A percentile compares a stretch with the other conserved stretches of the same genome.
Evolutionary conservation across 2,329 filamentous ascomycete species (phyloP).

Genomic region (Diaporthe australafricana): DNA sequence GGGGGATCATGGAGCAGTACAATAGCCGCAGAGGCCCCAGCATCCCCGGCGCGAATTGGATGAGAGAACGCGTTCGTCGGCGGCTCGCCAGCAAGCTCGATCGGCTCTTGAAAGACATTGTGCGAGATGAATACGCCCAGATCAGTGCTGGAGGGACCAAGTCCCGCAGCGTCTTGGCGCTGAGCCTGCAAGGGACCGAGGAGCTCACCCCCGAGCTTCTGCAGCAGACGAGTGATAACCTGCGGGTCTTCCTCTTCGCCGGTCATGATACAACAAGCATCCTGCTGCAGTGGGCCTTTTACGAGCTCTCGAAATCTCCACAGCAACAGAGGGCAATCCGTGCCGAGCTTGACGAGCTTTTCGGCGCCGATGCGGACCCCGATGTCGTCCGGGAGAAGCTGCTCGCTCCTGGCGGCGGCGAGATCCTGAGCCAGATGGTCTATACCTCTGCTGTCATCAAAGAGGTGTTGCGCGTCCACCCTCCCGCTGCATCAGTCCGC

Average conservation of each 20-base stretch:
- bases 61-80: slow-evolving; percentile 12
- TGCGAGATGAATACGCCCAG: slow-evolving; percentile 26
- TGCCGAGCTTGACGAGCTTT: slow-evolving; percentile 50
- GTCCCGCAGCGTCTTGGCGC: slow-evolving; percentile 47
- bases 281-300: slow-evolving; percentile 51
- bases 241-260: slow-evolving; percentile 54
- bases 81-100: slow-evolving; percentile 26
- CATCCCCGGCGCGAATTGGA: slow-evolving; percentile 4
- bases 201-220: slow-evolving; percentile 45
- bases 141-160: background rate
- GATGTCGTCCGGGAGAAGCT: slow-evolving; percentile 43
- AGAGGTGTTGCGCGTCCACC: slow-evolving; percentile 32
- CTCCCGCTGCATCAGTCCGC: slow-evolving; percentile 47
- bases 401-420: slow-evolving; percentile 43
- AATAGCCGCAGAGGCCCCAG: background rate
- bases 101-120: slow-evolving; percentile 24
- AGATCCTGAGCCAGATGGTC: slow-evolving; percentile 47
- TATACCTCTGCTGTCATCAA: slow-evolving; percentile 35
- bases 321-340: slow-evolving; percentile 44
- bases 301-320: slow-evolving; percentile 50
- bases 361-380: slow-evolving; percentile 47
- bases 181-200: slow-evolving; percentile 47
- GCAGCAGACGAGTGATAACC: slow-evolving; percentile 48
- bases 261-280: slow-evolving; percentile 56
- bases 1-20: slow-evolving; percentile 19